phyloP scores from a whole-genome alignment of 2,329 filamentous ascomycete species.

The Aspergillus sp. region DNA sequence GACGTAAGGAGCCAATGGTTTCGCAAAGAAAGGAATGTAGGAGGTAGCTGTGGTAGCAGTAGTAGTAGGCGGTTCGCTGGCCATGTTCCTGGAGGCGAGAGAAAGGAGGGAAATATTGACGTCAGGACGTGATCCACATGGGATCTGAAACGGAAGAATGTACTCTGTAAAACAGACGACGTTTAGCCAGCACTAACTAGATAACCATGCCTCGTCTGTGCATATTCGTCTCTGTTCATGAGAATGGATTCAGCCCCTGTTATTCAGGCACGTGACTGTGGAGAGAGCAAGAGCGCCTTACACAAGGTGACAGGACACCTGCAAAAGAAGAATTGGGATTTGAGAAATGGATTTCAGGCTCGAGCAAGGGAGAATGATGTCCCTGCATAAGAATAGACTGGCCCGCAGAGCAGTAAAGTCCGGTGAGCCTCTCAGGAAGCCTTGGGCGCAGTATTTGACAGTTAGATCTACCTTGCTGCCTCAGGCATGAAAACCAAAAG shows the following conservation, averaged over 20 bases:
- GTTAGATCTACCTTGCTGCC: not conserved
- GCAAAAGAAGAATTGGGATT: too few relatives aligned
- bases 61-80: slow-evolving; percentile 9
- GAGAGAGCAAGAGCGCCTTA: too few relatives aligned
- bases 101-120: not conserved
- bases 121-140: not conserved
- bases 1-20: slow-evolving; percentile 32
- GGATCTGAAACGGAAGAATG: not conserved
- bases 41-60: slow-evolving; percentile 4
- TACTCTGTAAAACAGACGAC: too few relatives aligned
- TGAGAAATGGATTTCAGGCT: too few relatives aligned
- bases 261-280: too few relatives aligned
- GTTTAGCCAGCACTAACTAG: too few relatives aligned
- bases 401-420: not conserved
- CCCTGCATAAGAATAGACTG: too few relatives aligned
- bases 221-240: too few relatives aligned
- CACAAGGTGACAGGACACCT: too few relatives aligned
- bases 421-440: not conserved
- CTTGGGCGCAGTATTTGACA: not conserved
- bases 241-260: too few relatives aligned
- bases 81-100: slow-evolving; percentile 11
- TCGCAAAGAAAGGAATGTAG: slow-evolving; percentile 28
- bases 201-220: too few relatives aligned
- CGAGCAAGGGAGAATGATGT: too few relatives aligned
- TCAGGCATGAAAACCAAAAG: not conserved